A percentile compares a stretch with the other conserved stretches of the same genome.
phyloP scores from a whole-genome alignment of 192 early-diverging fungal species.

The Haplosporangium gracile region DNA sequence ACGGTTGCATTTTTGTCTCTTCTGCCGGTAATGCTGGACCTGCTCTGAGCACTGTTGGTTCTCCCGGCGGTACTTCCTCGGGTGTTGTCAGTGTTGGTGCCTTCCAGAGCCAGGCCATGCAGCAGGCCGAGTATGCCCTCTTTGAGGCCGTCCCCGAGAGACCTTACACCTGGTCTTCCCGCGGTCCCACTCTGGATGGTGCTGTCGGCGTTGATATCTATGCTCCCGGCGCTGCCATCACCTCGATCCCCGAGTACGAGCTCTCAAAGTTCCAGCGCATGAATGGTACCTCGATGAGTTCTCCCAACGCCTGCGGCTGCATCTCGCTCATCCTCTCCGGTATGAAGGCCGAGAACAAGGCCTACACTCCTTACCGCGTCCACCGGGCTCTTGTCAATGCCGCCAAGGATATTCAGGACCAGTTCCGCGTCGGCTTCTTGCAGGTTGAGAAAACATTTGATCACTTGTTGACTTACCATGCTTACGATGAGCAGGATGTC shows the following conservation, averaged over 20 bases:
- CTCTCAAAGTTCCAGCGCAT: slow-evolving; percentile 76
- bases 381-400: slow-evolving; percentile 82
- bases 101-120: slow-evolving; percentile 86
- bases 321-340: slow-evolving; percentile 88
- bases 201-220: slow-evolving; percentile 84
- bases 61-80: slow-evolving; percentile 83
- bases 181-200: slow-evolving; percentile 91
- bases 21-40: slow-evolving; percentile 96
- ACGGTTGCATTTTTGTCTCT: slow-evolving; percentile 87
- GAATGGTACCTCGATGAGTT: slow-evolving; percentile 96
- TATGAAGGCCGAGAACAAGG: slow-evolving; percentile 75
- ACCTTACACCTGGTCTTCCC: slow-evolving; percentile 90
- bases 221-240: slow-evolving; percentile 94
- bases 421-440: slow-evolving; percentile 81
- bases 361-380: slow-evolving; percentile 88
- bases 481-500: slow-evolving; percentile 75
- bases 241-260: slow-evolving; percentile 88
- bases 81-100: slow-evolving; percentile 94
- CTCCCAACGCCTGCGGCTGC: slow-evolving; percentile 93
- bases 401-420: slow-evolving; percentile 83
- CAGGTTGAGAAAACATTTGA: slow-evolving; percentile 92
- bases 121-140: slow-evolving; percentile 89
- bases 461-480: slow-evolving; percentile 74
- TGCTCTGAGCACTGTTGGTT: slow-evolving; percentile 83
- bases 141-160: slow-evolving; percentile 83